Base-by-base conservation (phyloP, 805 yeast species). In the Ogataea zsoltii region DNA sequence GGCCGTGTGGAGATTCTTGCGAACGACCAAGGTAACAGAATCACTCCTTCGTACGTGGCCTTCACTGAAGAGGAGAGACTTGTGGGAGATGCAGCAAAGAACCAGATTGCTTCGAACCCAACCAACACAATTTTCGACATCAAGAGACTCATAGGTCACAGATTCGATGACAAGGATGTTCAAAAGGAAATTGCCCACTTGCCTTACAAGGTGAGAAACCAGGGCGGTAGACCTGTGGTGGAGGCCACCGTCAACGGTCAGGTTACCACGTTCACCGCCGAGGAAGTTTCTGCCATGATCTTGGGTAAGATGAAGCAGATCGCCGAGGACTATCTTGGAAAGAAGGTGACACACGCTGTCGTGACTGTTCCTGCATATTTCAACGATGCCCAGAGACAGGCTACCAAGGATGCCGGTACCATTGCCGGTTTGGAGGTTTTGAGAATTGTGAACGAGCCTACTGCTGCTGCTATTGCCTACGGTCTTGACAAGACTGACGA, bases 11-110 rank as follows among this genome's bases (percentile, higher is more conserved):
- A 92, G 66, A 91, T 91, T 65, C 82, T 91, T 63, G 97, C 97
- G 61, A 91, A 91, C 66, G 97, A 91, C 70, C 97, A 92, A 76
- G 98, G 98, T 77, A 91, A 92, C 80, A 87, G 97, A 78, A 92
- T 96, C 52, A 91, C 97, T 15, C 97, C 97, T 30, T 90, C 97
- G 29, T 91, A 87, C 68, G 97, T 92, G 52, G 97, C 96, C 42
- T 91, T 91, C 81, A 89, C 96, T 25, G 97, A 89, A 66, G 79
- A 91, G 33, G 98, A 92, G 75, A 85, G 97, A 75, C 78, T 90
- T 62, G 90, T 90, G 60, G 97, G 97, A 71, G 97, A 90, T 73
- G 96, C 97, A 58, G 98, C 97, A 50, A 92, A 92, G 83, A 91
- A 92, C 73, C 97, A 92, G 76, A 96, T 96, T 46, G 96, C 97